Evolutionary conservation across 768 basidiomycete species (phyloP), one percentile per base, ranked within the genome.

Genomic region (Phylloporus scabripes): DNA sequence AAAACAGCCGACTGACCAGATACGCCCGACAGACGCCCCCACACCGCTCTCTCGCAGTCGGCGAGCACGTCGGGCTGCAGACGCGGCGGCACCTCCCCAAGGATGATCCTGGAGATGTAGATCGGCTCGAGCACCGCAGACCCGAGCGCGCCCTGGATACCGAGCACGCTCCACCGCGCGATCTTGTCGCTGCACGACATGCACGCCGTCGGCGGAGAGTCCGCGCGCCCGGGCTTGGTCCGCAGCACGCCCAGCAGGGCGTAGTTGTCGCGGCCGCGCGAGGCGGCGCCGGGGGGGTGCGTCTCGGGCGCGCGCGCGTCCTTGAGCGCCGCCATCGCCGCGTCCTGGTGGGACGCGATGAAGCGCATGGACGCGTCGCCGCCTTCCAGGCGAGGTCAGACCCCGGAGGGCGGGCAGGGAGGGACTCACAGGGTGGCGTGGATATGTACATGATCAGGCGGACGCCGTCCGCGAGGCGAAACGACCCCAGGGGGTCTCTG

Each of bases 181-280:
- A 98, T 85, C 68, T 98, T 98, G 64, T 98, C 94, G 56, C 87
- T 91, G 68, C 94, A 98, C 0, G 92, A 91, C 84, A 96, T 89
- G 59, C 79, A 90, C 0, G 79, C 63, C 1, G 94, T 91, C 0
- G 82, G 82, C 0, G 83, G 83, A 0, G 92, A 85, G 61, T 98
- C 94, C 0, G 90, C 87, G 45, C 94, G 81, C 2, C 92, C 95
- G 5, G 94, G 94, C 61, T 97, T 98, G 0, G 95, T 96, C 28
- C 94, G 87, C 39, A 97, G 69, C 8, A 86, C 83, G 5, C 90
- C 87, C 18, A 81, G 69, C 15, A 83, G 72, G 5, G 78, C 58
- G 64, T 95, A 97, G 45, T 88, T 82, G 58, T 88, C 81, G 17
- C 94, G 76, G 4, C 94, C 94, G 48, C 95, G 71, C 1, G 86